Evolutionary conservation across 2,329 filamentous ascomycete species (phyloP).

Genomic region (Apiospora kogelbergensis): DNA sequence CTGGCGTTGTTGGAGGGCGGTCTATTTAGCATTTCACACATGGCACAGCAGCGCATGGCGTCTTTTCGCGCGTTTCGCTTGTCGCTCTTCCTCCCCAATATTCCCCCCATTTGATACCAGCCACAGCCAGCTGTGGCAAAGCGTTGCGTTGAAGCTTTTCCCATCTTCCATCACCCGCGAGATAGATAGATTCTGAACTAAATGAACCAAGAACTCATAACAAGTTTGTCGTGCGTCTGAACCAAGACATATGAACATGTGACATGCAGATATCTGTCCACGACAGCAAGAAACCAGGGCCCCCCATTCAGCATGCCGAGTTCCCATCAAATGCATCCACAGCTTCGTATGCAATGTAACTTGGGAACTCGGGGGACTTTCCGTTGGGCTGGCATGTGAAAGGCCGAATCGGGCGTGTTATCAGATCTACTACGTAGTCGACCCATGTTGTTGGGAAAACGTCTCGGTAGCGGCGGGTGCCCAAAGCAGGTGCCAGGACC

Average conservation of each 20-base stretch:
- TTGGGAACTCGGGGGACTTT: neutral
- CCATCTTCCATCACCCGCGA: neutral
- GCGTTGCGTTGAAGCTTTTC: neutral
- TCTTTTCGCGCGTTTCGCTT: neutral
- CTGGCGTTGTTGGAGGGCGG: neutral
- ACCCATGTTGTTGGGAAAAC: slow-evolving; percentile 8
- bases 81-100: neutral
- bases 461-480: neutral
- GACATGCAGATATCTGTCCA: neutral
- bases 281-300: too few species aligned
- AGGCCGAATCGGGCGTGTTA: neutral
- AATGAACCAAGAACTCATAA: neutral
- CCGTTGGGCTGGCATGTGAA: slow-evolving; percentile 8
- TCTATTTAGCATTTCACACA: neutral
- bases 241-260: neutral
- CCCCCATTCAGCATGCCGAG: too few species aligned
- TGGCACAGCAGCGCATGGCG: neutral
- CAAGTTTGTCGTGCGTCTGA: neutral
- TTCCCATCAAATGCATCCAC: neutral
- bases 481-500: neutral
- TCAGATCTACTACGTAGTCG: neutral
- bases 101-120: neutral
- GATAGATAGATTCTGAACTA: neutral
- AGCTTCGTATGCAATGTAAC: neutral
- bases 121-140: neutral